A percentile compares a stretch with the other conserved stretches of the same genome.
phyloP scores from a whole-genome alignment of 352 stramenopile species.

The Paralagenidium karlingii region DNA sequence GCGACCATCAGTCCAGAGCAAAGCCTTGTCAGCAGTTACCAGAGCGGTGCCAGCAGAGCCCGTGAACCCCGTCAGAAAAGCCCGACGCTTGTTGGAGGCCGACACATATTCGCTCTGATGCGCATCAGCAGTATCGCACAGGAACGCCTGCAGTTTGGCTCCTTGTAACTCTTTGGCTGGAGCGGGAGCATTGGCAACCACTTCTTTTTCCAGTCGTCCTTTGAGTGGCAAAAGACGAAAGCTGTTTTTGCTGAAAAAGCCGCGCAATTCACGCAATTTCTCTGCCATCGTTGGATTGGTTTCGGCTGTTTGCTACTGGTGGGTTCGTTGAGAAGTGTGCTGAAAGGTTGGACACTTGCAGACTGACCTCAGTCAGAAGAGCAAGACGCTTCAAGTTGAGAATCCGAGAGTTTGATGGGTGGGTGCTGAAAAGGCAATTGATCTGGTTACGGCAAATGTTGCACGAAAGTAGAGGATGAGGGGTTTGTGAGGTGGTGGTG shows the following conservation, averaged over 20 bases:
- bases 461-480: too few relatives aligned
- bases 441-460: too few relatives aligned
- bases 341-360: too few relatives aligned
- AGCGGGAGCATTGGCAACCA: neutral
- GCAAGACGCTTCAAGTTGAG: too few relatives aligned
- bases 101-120: slow-evolving; percentile 98
- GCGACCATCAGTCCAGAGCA: slow-evolving; percentile 97
- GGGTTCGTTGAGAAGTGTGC: too few relatives aligned
- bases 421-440: too few relatives aligned
- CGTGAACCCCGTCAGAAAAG: slow-evolving; percentile 95
- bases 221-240: slow-evolving; percentile 51
- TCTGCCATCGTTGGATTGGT: slow-evolving; percentile 32
- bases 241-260: slow-evolving; percentile 45
- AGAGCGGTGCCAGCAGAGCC: slow-evolving; percentile 93
- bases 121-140: slow-evolving; percentile 94
- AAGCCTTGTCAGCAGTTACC: slow-evolving; percentile 71
- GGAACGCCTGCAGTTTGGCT: slow-evolving; percentile 73
- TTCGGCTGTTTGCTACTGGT: too few relatives aligned
- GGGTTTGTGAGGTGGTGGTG: too few relatives aligned
- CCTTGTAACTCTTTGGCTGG: slow-evolving; percentile 17
- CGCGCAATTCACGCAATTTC: slow-evolving; percentile 50
- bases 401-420: too few relatives aligned
- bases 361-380: too few relatives aligned
- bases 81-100: slow-evolving; percentile 89
- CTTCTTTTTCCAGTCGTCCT: slow-evolving; percentile 37